Percentiles rank a stretch among this genome's conserved stretches.
phyloP scores from a whole-genome alignment of 495 filamentous ascomycete species.

The Clavariopsis aquatica region DNA sequence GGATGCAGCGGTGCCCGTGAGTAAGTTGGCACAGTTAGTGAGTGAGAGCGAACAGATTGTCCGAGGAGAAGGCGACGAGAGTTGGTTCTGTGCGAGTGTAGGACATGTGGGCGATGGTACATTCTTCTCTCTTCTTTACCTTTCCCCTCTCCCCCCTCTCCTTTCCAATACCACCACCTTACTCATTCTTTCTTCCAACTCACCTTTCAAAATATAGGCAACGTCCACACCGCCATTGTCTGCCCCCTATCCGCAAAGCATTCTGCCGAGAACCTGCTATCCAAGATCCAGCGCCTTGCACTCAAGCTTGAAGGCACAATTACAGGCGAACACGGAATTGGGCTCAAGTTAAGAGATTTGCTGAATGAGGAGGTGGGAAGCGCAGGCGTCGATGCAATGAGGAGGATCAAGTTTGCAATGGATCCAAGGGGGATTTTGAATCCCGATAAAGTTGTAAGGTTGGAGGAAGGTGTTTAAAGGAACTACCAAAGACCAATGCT shows the following conservation, averaged over 20 bases:
- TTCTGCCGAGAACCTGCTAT: slow-evolving; percentile 61
- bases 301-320: slow-evolving; percentile 80
- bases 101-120: slow-evolving; percentile 82
- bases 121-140: slow-evolving; percentile 53
- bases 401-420: slow-evolving; percentile 72
- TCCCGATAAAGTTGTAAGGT: slow-evolving; percentile 68
- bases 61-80: not conserved
- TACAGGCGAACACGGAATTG: slow-evolving; percentile 79
- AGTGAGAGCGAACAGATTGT: slow-evolving; percentile 64
- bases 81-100: slow-evolving; percentile 63
- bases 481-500: too few species aligned
- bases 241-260: slow-evolving; percentile 11
- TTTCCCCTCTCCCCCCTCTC: not conserved
- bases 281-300: slow-evolving; percentile 67
- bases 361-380: slow-evolving; percentile 70
- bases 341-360: slow-evolving; percentile 77
- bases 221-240: slow-evolving; percentile 27
- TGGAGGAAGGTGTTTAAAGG: slow-evolving; percentile 11
- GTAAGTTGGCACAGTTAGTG: slow-evolving; percentile 68
- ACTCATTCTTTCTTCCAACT: not conserved
- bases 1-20: slow-evolving; percentile 78
- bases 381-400: slow-evolving; percentile 72
- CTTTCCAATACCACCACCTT: not conserved
- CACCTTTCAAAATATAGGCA: slow-evolving; percentile 1
- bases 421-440: slow-evolving; percentile 76